These are phyloP conservation scores for Malus fusca DNA, from an alignment of 306 rosid genomes.

Conservation along the genomic window DNA sequence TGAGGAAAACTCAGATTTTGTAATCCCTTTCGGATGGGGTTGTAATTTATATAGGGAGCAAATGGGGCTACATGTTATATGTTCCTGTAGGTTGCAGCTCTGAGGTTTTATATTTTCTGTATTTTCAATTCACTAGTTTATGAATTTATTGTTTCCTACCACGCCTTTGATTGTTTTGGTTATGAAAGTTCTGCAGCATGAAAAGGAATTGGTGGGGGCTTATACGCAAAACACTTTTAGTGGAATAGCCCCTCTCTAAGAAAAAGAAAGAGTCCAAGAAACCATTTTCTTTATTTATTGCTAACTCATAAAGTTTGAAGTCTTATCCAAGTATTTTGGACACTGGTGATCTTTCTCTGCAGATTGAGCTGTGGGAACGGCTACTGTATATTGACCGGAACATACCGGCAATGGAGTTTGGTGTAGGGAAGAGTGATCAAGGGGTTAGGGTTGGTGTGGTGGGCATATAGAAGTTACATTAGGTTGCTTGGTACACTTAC, in stretches of 20 bases:
- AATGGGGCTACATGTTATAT: background rate
- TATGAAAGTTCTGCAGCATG: conserved; percentile 4
- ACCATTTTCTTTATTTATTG: background rate
- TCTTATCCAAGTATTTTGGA: background rate
- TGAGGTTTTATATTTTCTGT: background rate
- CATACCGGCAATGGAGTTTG: conserved; percentile 1
- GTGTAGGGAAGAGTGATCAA: background rate
- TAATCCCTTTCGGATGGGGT: background rate
- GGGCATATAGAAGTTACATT: conserved; percentile 6
- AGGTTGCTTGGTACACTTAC: conserved; percentile 24
- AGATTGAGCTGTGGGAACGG: conserved; percentile 19
- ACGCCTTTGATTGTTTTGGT: background rate
- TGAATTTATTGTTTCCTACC: background rate
- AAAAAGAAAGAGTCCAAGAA: background rate
- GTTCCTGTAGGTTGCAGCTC: background rate
- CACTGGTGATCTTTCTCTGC: background rate
- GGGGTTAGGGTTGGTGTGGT: conserved; percentile 27
- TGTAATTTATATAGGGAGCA: conserved; percentile 30
- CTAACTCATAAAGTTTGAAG: background rate
- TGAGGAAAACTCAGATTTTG: background rate
- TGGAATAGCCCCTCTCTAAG: background rate
- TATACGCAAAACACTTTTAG: background rate
- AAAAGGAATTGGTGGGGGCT: conserved; percentile 16
- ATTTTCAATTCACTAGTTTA: background rate
- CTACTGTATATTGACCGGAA: conserved; percentile 23